phyloP scores from a whole-genome alignment of 495 filamentous ascomycete species.

The Viridothelium virens region DNA sequence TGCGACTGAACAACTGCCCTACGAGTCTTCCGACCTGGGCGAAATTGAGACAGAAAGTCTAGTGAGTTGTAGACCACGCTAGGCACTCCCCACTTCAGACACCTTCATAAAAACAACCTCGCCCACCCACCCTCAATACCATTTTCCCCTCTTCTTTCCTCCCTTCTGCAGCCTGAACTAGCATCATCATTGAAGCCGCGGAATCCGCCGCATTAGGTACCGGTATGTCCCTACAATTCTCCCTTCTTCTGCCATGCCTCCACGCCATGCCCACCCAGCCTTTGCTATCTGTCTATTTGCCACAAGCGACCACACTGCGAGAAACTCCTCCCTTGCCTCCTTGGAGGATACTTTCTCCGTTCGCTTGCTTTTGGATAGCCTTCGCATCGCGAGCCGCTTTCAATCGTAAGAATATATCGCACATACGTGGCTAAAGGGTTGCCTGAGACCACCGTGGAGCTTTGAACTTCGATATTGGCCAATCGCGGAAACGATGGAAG shows the following conservation, averaged over 20 bases:
- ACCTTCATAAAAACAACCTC: slow-evolving; percentile 1
- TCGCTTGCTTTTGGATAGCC: background rate
- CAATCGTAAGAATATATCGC: background rate
- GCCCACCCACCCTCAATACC: background rate
- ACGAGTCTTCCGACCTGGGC: background rate
- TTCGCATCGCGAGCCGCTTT: background rate
- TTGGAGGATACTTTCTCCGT: too few species aligned
- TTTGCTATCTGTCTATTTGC: background rate
- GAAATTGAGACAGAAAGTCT: background rate
- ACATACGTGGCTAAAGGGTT: background rate
- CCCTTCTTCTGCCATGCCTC: background rate
- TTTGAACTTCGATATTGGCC: background rate
- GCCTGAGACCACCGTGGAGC: background rate
- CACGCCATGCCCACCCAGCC: background rate
- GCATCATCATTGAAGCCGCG: background rate
- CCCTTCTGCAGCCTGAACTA: background rate
- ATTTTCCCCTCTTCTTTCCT: background rate
- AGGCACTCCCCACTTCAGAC: slow-evolving; percentile 8
- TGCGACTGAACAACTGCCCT: background rate
- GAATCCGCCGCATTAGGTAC: background rate
- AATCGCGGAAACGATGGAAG: background rate
- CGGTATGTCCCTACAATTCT: background rate
- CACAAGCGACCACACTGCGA: background rate
- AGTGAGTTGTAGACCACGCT: slow-evolving; percentile 5
- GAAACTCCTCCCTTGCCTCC: too few species aligned